These are phyloP conservation scores for Fusarium fracticaudum DNA, from an alignment of 2,329 filamentous ascomycete genomes.

Conservation along the genomic window DNA sequence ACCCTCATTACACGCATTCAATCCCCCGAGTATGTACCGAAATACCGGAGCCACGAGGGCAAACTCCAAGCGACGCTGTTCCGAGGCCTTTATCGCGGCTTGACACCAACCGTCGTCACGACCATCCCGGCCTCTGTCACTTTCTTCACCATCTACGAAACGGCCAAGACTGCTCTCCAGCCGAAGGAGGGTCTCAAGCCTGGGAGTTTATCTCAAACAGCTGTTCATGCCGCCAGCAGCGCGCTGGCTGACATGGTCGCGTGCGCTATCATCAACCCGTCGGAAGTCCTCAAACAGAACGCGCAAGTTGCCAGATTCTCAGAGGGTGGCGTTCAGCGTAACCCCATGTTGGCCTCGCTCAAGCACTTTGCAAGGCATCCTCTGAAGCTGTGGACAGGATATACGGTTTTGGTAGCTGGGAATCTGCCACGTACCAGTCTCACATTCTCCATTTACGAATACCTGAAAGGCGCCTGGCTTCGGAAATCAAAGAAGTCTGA, in stretches of 20 bases:
- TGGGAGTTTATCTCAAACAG: neutral
- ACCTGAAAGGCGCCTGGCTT: conserved; percentile 14
- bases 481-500: neutral
- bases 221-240: conserved; percentile 18
- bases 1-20: conserved; percentile 26
- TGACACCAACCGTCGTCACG: conserved; percentile 15
- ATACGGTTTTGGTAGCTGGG: conserved; percentile 20
- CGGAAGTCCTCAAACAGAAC: conserved; percentile 25
- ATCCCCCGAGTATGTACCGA: conserved; percentile 15
- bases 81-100: conserved; percentile 15
- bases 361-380: conserved; percentile 21
- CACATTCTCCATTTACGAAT: conserved; percentile 25
- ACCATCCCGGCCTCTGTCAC: conserved; percentile 26
- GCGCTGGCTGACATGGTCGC: conserved; percentile 25
- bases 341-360: conserved; percentile 2
- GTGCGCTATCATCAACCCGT: conserved; percentile 30
- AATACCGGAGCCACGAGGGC: conserved; percentile 6
- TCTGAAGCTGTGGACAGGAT: conserved; percentile 23
- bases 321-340: neutral
- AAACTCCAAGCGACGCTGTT: conserved; percentile 9
- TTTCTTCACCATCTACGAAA: conserved; percentile 26
- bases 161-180: conserved; percentile 2
- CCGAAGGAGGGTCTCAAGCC: neutral
- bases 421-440: conserved; percentile 27
- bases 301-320: conserved; percentile 22